These are phyloP conservation scores for Ceratocystiopsis sp. DNA, from an alignment of 2,329 filamentous ascomycete species.

Conservation along the genomic window DNA sequence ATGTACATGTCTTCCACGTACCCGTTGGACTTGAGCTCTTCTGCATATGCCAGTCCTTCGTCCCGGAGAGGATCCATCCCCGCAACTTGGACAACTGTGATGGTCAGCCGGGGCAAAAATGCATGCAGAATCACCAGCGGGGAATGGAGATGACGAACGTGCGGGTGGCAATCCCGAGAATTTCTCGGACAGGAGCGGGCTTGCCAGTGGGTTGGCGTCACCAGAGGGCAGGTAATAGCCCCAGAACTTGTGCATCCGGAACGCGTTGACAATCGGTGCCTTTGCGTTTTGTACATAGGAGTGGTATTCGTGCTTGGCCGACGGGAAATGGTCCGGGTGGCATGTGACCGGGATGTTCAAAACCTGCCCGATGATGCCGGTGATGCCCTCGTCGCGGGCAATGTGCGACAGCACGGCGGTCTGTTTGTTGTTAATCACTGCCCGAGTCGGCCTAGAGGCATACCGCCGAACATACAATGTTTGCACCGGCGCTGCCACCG, in stretches of 20 bases:
- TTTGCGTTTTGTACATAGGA: slow-evolving; percentile 8
- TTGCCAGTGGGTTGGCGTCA: slow-evolving; percentile 2
- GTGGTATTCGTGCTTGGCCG: slow-evolving; percentile 4
- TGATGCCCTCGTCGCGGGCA: slow-evolving; percentile 5
- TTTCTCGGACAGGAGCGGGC: slow-evolving; percentile 7
- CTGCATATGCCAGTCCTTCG: slow-evolving; percentile 1
- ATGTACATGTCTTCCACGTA: background rate
- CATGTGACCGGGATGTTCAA: slow-evolving; percentile 10
- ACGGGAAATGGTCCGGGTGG: slow-evolving; percentile 7
- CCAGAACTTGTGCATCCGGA: slow-evolving; percentile 10
- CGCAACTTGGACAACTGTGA: slow-evolving; percentile 1
- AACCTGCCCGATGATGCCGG: slow-evolving; percentile 8
- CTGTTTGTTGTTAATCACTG: background rate
- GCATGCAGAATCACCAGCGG: too few relatives aligned
- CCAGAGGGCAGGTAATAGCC: slow-evolving; percentile 7
- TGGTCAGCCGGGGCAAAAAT: too few relatives aligned
- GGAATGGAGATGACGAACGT: slow-evolving; percentile 2
- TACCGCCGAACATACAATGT: slow-evolving; percentile 4
- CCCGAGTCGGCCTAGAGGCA: too few relatives aligned
- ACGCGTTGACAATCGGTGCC: slow-evolving; percentile 7
- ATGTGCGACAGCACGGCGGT: slow-evolving; percentile 4
- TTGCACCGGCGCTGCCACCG: slow-evolving; percentile 9
- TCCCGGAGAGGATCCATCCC: slow-evolving; percentile 2
- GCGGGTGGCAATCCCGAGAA: slow-evolving; percentile 8
- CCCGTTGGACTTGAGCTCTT: background rate